phyloP scores from a whole-genome alignment of 2,329 filamentous ascomycete species.

The Berkeleyomyces basicola region DNA sequence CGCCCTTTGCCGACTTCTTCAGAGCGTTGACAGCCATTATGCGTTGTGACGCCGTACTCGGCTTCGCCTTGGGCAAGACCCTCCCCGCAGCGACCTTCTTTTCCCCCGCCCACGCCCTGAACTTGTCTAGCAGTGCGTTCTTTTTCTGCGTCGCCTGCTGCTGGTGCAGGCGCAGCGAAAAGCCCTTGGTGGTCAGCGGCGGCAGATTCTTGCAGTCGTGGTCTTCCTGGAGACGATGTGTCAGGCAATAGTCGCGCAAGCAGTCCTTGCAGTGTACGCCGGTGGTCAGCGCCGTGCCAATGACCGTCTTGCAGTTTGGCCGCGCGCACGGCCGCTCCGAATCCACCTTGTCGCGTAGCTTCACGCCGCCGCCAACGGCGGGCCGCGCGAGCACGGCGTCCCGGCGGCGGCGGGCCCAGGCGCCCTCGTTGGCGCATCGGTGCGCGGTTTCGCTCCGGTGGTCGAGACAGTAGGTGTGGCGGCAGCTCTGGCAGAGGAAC shows the following conservation, averaged over 20 bases:
- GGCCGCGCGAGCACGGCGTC: slow-evolving; percentile 36
- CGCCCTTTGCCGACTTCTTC: slow-evolving; percentile 80
- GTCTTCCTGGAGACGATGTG: slow-evolving; percentile 60
- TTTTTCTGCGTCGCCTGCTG: slow-evolving; percentile 40
- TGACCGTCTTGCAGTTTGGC: slow-evolving; percentile 48
- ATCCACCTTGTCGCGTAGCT: slow-evolving; percentile 34
- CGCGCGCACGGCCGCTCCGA: slow-evolving; percentile 52
- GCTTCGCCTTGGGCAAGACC: slow-evolving; percentile 45
- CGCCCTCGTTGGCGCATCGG: slow-evolving; percentile 43
- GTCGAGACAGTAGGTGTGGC: slow-evolving; percentile 74
- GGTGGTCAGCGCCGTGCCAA: slow-evolving; percentile 50
- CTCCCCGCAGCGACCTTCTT: slow-evolving; percentile 49
- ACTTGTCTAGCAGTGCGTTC: slow-evolving; percentile 59
- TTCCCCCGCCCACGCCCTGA: slow-evolving; percentile 64
- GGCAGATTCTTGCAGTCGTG: slow-evolving; percentile 69
- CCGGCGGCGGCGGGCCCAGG: slow-evolving; percentile 43
- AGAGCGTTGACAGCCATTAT: slow-evolving; percentile 57
- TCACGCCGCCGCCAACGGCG: slow-evolving; percentile 37
- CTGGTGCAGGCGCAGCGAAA: slow-evolving; percentile 26
- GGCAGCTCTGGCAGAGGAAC: slow-evolving; percentile 83
- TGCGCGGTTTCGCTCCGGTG: slow-evolving; percentile 79
- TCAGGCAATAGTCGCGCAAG: slow-evolving; percentile 59
- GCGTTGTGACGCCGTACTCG: slow-evolving; percentile 45
- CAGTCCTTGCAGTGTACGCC: slow-evolving; percentile 57
- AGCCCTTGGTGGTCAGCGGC: slow-evolving; percentile 27